Evolutionary conservation across 331 rosid species (phyloP).

Genomic region (Malus hybrid): DNA sequence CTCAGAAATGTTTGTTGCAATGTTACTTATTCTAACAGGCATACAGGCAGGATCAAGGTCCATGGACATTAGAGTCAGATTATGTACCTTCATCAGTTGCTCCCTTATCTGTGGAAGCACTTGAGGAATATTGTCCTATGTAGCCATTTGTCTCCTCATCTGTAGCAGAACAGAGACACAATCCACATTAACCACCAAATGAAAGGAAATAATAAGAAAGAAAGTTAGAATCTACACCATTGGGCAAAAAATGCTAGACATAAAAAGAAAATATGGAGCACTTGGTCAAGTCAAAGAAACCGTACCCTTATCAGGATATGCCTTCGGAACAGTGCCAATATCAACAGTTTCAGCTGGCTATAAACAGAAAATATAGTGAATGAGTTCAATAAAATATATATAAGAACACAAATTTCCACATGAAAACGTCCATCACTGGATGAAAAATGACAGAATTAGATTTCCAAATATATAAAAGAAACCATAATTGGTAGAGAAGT

Average conservation of each 20-base stretch:
- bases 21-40: too few species aligned
- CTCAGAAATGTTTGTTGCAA: too few species aligned
- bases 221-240: background rate
- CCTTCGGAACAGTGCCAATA: slow-evolving; percentile 86
- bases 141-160: slow-evolving; percentile 61
- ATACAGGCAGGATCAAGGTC: background rate
- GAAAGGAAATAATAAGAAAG: slow-evolving; percentile 4
- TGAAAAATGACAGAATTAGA: background rate
- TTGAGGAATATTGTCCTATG: slow-evolving; percentile 29
- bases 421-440: background rate
- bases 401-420: background rate
- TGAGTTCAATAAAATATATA: background rate
- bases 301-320: slow-evolving; percentile 76
- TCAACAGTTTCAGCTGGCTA: slow-evolving; percentile 81
- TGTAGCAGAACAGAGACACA: slow-evolving; percentile 27
- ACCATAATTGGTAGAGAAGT: slow-evolving; percentile 10
- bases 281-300: slow-evolving; percentile 11
- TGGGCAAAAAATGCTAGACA: background rate
- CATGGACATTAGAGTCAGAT: slow-evolving; percentile 7
- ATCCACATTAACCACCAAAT: background rate
- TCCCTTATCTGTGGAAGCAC: slow-evolving; percentile 35
- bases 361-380: background rate
- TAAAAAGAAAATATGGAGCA: background rate
- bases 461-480: background rate
- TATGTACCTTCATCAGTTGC: slow-evolving; percentile 61